These are phyloP conservation scores for Clonostachys solani DNA, from an alignment of 2,329 filamentous ascomycete genomes.

Conservation along the genomic window DNA sequence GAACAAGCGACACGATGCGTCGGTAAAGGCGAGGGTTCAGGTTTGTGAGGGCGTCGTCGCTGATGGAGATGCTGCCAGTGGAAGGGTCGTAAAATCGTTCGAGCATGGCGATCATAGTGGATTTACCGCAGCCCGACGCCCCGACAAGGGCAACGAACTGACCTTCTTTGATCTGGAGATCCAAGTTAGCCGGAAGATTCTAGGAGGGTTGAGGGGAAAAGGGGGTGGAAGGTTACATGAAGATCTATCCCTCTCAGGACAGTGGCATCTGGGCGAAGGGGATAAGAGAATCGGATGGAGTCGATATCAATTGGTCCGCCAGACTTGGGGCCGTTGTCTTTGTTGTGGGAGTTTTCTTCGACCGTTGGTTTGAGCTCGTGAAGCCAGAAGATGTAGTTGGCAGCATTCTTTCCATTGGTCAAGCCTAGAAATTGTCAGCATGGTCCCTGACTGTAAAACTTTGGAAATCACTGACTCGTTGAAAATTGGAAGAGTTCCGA, in stretches of 20 bases:
- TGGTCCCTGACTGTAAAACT: neutral
- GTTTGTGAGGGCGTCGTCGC: constrained; percentile 75
- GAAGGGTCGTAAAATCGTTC: constrained; percentile 94
- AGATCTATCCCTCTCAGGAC: neutral
- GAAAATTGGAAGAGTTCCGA: constrained; percentile 84
- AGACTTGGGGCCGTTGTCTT: constrained; percentile 45
- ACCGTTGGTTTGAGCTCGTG: constrained; percentile 68
- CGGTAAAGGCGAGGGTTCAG: constrained; percentile 87
- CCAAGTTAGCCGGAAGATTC: too few species aligned
- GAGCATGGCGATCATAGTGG: constrained; percentile 84
- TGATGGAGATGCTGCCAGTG: constrained; percentile 73
- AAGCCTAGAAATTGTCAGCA: neutral
- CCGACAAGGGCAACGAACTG: constrained; percentile 67
- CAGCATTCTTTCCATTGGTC: constrained; percentile 43
- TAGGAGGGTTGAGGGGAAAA: constrained; percentile 17
- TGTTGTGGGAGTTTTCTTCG: constrained; percentile 68
- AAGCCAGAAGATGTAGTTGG: constrained; percentile 62
- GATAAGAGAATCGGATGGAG: constrained; percentile 92
- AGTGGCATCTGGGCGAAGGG: constrained; percentile 59
- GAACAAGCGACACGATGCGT: constrained; percentile 78
- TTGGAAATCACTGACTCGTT: constrained; percentile 63
- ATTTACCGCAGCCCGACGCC: constrained; percentile 92
- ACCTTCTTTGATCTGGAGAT: neutral
- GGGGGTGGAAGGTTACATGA: constrained; percentile 5
- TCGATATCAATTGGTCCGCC: constrained; percentile 85